Evolutionary conservation across 2,329 filamentous ascomycete genomes (phyloP).

Genomic region (Chaetomium sp.): DNA sequence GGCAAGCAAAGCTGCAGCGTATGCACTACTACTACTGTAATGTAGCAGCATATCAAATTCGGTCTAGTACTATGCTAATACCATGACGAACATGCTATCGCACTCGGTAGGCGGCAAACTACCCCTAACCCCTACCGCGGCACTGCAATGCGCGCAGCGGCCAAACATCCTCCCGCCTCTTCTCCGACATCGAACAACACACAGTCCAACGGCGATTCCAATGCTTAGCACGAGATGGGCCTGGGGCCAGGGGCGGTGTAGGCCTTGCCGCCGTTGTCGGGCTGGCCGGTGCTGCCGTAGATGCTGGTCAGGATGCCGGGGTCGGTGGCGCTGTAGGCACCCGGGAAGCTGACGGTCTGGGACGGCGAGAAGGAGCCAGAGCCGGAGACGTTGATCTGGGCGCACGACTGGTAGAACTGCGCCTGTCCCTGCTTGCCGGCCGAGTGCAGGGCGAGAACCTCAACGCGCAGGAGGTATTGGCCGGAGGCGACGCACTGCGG

Average conservation of each 20-base stretch:
- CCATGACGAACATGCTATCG: not conserved
- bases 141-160: too few relatives aligned
- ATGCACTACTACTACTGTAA: not conserved
- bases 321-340: conserved; percentile 48
- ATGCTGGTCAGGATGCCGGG: conserved; percentile 52
- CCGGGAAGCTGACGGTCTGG: conserved; percentile 49
- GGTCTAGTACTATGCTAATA: not conserved
- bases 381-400: conserved; percentile 47
- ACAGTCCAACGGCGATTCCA: not conserved
- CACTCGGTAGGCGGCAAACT: not conserved
- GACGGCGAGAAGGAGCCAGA: conserved; percentile 42
- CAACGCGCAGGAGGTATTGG: conserved; percentile 57
- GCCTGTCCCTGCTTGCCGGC: conserved; percentile 44
- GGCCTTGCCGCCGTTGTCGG: conserved; percentile 47
- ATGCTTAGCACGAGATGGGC: conserved; percentile 39
- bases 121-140: not conserved
- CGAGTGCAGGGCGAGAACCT: conserved; percentile 57
- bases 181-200: not conserved
- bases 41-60: not conserved
- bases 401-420: conserved; percentile 50
- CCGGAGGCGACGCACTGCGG: conserved; percentile 55
- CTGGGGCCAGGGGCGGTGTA: conserved; percentile 46
- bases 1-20: not conserved
- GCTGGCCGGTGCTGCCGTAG: conserved; percentile 46
- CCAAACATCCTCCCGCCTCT: not conserved